Base-by-base conservation (phyloP, 345 rosid genomes). In the Eucalyptus cloeziana region DNA sequence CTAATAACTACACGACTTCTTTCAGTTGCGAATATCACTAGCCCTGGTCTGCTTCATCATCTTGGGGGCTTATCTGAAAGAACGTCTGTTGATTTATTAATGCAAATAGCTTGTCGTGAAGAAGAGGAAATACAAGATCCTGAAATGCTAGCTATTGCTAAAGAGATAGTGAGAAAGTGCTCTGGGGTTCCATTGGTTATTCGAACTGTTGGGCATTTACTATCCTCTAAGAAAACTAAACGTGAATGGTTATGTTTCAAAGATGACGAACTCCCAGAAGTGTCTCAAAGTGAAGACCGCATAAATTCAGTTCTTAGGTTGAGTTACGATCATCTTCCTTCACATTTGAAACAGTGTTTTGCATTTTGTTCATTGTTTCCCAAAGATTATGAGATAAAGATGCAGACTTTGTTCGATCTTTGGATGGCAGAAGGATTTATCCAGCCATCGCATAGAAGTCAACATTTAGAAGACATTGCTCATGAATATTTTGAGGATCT, bases 341-440 rank as follows among this genome's bases (percentile, higher is more conserved):
- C 92, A 6, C 87, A 90, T 69, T 51, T 92, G 58, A 92, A 91
- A 86, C 86, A 54, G 1, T 92, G 94, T 85, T 92, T 91, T 16
- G 86, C 87, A 1, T 92, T 64, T 3, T 93, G 94, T 49, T 58
- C 91, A 2, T 71, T 91, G 33, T 90, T 93, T 86, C 94, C 94
- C 2, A 91, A 86, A 37, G 87, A 89, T 88, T 89, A 86, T 58
- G 40, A 25, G 12, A 86, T 93, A 10, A n/a, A 87, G 2, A 85
- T 49, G 54, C 67, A 79, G 4, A 87, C 86, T 33, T 25, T 93
- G 19, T 76, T 91, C 51, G 30, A 87, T 27, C 87, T 89, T 6
- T 90, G 92, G 94, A 56, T 91, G 54, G 91, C 91, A 22, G 87
- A 85, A 27, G 94, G 93, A 5, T 89, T 90, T 33, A 87, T 91